These are phyloP conservation scores for Corymbia calophylla DNA, from an alignment of 441 rosid genomes.

Conservation along the genomic window DNA sequence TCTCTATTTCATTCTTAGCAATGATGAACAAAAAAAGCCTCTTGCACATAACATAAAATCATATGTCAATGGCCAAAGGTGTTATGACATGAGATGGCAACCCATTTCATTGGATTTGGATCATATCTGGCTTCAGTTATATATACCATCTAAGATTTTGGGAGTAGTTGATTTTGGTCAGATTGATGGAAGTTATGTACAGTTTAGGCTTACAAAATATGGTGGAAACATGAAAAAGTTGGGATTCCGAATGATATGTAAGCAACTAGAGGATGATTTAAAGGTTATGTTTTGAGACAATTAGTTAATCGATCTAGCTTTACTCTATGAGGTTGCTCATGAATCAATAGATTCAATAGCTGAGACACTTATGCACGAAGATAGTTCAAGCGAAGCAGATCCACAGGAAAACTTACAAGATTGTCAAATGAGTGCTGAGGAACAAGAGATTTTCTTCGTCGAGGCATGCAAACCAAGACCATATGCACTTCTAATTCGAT, in stretches of 20 bases:
- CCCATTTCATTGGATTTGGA: neutral
- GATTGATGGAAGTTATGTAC: neutral
- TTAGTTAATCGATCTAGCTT: neutral
- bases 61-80: neutral
- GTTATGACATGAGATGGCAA: accelerated
- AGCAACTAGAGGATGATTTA: neutral
- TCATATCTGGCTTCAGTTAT: accelerated
- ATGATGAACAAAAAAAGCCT: no score
- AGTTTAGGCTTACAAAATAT: accelerated
- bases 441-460: neutral
- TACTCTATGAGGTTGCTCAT: neutral
- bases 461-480: neutral
- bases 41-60: no score
- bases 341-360: neutral
- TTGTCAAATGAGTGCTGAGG: neutral
- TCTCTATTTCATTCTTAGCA: no score
- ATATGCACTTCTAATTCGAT: neutral
- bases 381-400: neutral
- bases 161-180: neutral
- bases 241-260: neutral
- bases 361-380: neutral
- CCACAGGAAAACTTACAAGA: neutral
- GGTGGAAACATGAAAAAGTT: neutral
- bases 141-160: accelerated
- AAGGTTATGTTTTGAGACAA: neutral